These are phyloP conservation scores for Curvularia sp. DNA, from an alignment of 2,329 filamentous ascomycete genomes.

Conservation along the genomic window DNA sequence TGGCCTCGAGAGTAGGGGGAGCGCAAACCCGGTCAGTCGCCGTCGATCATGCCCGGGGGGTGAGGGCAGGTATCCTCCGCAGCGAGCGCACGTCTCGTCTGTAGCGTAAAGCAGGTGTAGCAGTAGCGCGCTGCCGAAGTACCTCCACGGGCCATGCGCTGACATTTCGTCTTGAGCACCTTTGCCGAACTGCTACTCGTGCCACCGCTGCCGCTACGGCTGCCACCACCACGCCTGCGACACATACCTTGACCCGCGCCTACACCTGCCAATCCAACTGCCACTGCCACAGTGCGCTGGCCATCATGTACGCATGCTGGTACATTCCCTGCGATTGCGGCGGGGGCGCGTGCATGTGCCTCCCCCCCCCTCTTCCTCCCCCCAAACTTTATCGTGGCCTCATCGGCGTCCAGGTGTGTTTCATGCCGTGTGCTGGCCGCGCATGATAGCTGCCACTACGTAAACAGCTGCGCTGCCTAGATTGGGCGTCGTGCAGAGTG, in stretches of 20 bases:
- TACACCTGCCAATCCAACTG: background rate
- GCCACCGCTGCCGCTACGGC: background rate
- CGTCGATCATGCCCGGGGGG: constrained; percentile 25
- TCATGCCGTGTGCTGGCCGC: constrained; percentile 23
- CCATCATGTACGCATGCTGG: background rate
- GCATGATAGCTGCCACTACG: constrained; percentile 14
- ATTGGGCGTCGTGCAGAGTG: constrained; percentile 24
- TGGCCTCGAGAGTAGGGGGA: background rate
- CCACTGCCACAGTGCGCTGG: background rate
- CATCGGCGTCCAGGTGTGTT: constrained; percentile 20
- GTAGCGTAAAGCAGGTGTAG: too few relatives aligned
- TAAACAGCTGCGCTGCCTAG: constrained; percentile 24
- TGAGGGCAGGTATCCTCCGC: constrained; percentile 10
- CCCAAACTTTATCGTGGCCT: constrained; percentile 25
- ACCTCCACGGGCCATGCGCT: constrained; percentile 15
- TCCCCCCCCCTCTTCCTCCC: background rate
- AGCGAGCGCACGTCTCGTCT: background rate
- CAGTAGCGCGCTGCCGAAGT: constrained; percentile 10
- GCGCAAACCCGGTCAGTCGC: background rate
- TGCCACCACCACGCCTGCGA: too few relatives aligned
- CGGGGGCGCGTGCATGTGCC: background rate
- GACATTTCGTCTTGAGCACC: constrained; percentile 10
- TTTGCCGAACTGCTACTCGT: constrained; percentile 10
- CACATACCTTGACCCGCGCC: too few relatives aligned
- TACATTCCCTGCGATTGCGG: background rate